A percentile compares a stretch with the other conserved stretches of the same genome.
Conservation (phyloP, 495 filamentous ascomycete genomes). For the Penicillium bialowiezense region DNA sequence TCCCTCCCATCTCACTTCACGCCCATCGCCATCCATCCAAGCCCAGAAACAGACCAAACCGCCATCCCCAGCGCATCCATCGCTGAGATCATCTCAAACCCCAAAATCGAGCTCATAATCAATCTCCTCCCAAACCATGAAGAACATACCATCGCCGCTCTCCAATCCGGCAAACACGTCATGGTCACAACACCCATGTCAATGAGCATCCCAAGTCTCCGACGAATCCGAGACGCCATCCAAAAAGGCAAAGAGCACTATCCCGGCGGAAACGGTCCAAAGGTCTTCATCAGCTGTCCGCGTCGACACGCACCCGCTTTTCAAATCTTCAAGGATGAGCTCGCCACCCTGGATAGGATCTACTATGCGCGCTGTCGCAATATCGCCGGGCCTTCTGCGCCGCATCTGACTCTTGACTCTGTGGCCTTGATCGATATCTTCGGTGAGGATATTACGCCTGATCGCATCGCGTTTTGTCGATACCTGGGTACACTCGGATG, state of each 20-base stretch:
- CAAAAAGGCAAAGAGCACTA: conserved; percentile 7
- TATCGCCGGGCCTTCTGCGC: conserved; percentile 42
- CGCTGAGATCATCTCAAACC: conserved; percentile 11
- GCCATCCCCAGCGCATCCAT: conserved; percentile 11
- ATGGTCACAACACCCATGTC: conserved; percentile 56
- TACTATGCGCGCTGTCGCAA: conserved; percentile 53
- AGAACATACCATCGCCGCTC: conserved; percentile 44
- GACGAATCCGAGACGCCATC: conserved; percentile 30
- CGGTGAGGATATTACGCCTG: conserved; percentile 29
- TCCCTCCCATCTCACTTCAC: conserved; percentile 47
- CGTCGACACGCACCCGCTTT: conserved; percentile 53
- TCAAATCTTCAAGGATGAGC: conserved; percentile 46
- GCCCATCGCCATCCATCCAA: conserved; percentile 39
- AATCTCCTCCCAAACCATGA: conserved; percentile 51
- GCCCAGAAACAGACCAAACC: conserved; percentile 12
- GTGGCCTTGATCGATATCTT: conserved; percentile 27
- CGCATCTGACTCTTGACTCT: too few relatives aligned
- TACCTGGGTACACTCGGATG: conserved; percentile 48
- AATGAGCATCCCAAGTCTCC: conserved; percentile 36
- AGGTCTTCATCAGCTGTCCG: conserved; percentile 55
- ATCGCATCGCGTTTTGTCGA: conserved; percentile 34
- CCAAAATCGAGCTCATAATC: conserved; percentile 48
- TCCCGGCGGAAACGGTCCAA: conserved; percentile 21
- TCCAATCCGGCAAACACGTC: conserved; percentile 50
- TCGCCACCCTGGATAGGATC: conserved; percentile 43